Evolutionary conservation across 352 stramenopile genomes (phyloP), one percentile per base, ranked within the genome.

Genomic region (Albugo candida): DNA sequence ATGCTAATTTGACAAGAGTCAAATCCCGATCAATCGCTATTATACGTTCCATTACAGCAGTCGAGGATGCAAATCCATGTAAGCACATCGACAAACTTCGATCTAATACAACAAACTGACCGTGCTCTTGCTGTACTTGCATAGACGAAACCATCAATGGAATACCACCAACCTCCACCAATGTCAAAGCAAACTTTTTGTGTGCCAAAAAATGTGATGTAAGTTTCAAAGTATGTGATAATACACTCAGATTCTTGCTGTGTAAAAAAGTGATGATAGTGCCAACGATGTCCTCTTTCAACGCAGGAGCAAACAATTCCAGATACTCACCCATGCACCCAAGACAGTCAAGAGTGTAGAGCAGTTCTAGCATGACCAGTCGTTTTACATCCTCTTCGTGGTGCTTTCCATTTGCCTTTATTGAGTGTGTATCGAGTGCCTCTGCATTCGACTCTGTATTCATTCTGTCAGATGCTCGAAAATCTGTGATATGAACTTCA

Each of bases 121-220:
- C 67, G 8, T 31, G 8, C 24, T 31, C 24, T 31, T 31, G 24
- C 10, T 53, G 58, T 16, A 60, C 58, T 45, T 88, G 66, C 14
- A 55, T 24, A 2, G 73, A 64, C 2, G 60, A 56, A 35, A 89
- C 82, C 14, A 88, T 64, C 16, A 92, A 43, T 19, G 81, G 67
- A 1, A 87, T 66, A 12, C 78, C 78, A 1, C 75, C 78, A 11
- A 63, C 56, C 46, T 92, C 78, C 47, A 88, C 68, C 20, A 92
- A 58, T 12, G 62, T 76, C 40, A 88, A 75, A 0, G 65, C 65
- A 43, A 92, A 92, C 51, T 87, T 88, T 49, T 83, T 85, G 56
- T 92, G 78, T 5, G 68, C 75, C 13, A 88, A 64, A 52, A 88
- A 88, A 56, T 92, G 78, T 0, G 78, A 88, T 16, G 70, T 84